phyloP scores from a whole-genome alignment of 2,329 filamentous ascomycete genomes.

The Fusarium sambucinum region DNA sequence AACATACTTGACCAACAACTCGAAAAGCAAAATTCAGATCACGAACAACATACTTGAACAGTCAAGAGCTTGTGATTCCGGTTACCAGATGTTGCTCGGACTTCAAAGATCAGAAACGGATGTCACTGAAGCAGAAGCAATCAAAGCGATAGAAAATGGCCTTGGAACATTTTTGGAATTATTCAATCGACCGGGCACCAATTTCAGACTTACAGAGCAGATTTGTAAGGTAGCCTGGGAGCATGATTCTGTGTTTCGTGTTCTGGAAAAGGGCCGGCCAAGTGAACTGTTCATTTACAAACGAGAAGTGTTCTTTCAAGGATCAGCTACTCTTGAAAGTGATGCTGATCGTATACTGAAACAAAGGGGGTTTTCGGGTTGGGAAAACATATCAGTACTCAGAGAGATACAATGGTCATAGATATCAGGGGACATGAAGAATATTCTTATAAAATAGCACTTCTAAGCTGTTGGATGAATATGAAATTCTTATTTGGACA shows the following conservation, averaged over 20 bases:
- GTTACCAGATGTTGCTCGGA: not conserved
- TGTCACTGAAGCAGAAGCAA: not conserved
- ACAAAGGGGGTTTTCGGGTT: not conserved
- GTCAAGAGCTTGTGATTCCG: not conserved
- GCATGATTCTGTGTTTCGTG: not conserved
- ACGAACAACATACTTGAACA: not conserved
- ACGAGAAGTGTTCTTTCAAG: not conserved
- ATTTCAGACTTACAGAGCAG: not conserved
- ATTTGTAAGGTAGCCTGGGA: not conserved
- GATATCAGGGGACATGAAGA: not conserved
- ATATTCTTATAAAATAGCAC: not conserved
- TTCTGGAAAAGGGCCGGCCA: not conserved
- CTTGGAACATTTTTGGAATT: not conserved
- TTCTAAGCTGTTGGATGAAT: not conserved
- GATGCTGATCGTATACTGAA: not conserved
- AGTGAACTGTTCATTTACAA: not conserved
- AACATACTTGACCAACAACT: not conserved
- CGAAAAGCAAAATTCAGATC: not conserved
- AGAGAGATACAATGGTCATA: not conserved
- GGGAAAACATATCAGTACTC: not conserved
- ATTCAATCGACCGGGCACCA: not conserved
- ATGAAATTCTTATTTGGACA: no score
- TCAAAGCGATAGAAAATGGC: not conserved
- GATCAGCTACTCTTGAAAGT: not conserved
- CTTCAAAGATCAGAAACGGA: not conserved